These are phyloP conservation scores for Bruguiera hainesii DNA, from an alignment of 441 rosid species.

Conservation along the genomic window DNA sequence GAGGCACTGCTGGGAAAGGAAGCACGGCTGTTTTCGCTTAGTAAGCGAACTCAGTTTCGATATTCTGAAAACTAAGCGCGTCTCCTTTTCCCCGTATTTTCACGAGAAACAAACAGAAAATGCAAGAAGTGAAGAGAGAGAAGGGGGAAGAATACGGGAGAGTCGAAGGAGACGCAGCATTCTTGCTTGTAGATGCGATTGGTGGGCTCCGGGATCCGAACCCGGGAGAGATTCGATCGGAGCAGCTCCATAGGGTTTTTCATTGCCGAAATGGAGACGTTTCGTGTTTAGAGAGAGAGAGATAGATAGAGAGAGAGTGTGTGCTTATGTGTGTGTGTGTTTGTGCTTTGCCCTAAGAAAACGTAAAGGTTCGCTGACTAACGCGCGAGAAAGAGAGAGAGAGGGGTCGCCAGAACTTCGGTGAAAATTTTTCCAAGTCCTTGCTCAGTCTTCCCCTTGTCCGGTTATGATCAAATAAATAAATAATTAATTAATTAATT, in stretches of 20 bases:
- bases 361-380: neutral
- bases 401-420: neutral
- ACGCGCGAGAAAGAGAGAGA: neutral
- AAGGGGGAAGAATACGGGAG: constrained; percentile 48
- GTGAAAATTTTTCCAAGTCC: neutral
- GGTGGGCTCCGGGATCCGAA: constrained; percentile 98
- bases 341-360: constrained; percentile 26
- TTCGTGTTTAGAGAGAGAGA: neutral
- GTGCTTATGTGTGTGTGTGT: too few relatives aligned
- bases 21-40: too few relatives aligned
- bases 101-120: constrained; percentile 6
- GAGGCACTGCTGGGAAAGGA: too few relatives aligned
- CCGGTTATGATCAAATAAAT: too few relatives aligned
- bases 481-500: too few relatives aligned
- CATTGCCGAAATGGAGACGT: neutral
- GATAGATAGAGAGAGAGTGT: neutral
- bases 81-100: neutral
- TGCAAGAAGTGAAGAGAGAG: neutral
- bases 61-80: neutral
- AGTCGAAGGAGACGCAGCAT: constrained; percentile 90
- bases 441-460: too few relatives aligned
- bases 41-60: neutral
- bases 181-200: constrained; percentile 95
- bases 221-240: constrained; percentile 90
- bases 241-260: constrained; percentile 67